Base-by-base conservation (phyloP, 192 early-diverging fungal genomes). In the Mortierella hygrophila region DNA sequence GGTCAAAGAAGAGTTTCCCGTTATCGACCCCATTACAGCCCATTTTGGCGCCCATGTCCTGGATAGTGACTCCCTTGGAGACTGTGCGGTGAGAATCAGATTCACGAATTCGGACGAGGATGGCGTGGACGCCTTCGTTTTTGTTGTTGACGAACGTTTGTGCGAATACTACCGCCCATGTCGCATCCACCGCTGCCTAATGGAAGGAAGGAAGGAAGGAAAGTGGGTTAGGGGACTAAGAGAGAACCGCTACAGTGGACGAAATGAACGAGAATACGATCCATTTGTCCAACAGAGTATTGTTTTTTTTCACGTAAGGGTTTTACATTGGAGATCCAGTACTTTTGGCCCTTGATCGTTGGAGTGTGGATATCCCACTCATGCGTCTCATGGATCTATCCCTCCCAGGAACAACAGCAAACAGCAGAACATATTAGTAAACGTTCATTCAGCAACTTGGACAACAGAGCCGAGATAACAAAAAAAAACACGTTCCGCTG, bases 21-120 rank as follows among this genome's bases (percentile, higher is more conserved):
- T 95, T 95, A 82, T 95, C 94, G 29, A 95, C 94, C 40, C 93
- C 94, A 70, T 95, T 94, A 78, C 92, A 92, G 54, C 91, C 94
- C 71, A 93, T 82, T 81, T 92, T 91, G 78, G 85, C 89, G 23
- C 93, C 93, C 94, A 95, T 95, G 52, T 95, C 95, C 75, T 94
- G 90, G 77, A 95, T 91, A 23, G 83, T 77, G 35, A 95, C 95
- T 7, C 94, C 94, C 52, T 89, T 76, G 80, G 88, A 89, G 49
- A 76, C 57, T 90, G 89, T n/a, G 84, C 88, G 81, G 92, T 83
- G 23, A 2, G 26, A 4, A 69, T 94, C 82, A 29, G 92, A 90
- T 69, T 94, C 88, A 72, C 95, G 93, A 75, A 95, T 94, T 35
- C 93, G 90, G 70, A 94, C 94, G 47, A 94, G 77, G 71, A 94